Percentiles rank a stretch among this genome's conserved stretches.
These are phyloP conservation scores for Lepidium sativum DNA, from an alignment of 345 rosid genomes.

Conservation along the genomic window DNA sequence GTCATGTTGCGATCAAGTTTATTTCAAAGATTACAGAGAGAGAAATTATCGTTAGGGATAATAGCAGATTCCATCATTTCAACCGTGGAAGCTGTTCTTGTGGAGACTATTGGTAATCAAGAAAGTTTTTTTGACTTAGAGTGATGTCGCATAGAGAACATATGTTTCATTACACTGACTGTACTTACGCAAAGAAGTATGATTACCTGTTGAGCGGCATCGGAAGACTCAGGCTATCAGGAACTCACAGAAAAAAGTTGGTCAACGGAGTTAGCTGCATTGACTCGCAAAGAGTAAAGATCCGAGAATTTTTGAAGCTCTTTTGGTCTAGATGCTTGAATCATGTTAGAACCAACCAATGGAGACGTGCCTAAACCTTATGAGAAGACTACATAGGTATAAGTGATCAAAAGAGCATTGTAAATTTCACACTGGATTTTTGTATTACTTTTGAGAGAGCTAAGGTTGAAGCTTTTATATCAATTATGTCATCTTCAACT, in stretches of 20 bases:
- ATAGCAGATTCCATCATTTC: conserved; percentile 73
- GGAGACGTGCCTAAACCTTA: background rate
- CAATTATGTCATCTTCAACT: background rate
- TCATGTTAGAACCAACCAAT: background rate
- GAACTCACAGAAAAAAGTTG: too few species aligned
- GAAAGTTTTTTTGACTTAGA: background rate
- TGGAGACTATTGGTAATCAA: conserved; percentile 63
- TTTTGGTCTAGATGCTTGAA: background rate
- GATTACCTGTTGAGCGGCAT: background rate
- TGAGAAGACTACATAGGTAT: background rate
- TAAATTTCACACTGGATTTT: background rate
- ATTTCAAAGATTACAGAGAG: conserved; percentile 56
- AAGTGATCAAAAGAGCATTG: background rate
- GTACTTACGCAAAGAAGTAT: background rate
- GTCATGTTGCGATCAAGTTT: conserved; percentile 57
- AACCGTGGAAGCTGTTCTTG: conserved; percentile 62
- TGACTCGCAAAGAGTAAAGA: too few species aligned
- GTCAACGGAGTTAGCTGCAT: too few species aligned
- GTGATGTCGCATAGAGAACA: background rate
- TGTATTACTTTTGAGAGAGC: background rate
- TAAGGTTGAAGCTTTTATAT: background rate
- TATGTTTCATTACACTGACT: background rate
- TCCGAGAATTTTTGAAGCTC: too few species aligned
- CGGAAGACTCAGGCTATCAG: too few species aligned
- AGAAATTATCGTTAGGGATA: conserved; percentile 65